These are phyloP conservation scores for Marasmius fiardii DNA, from an alignment of 1,284 basidiomycete species.

Conservation along the genomic window DNA sequence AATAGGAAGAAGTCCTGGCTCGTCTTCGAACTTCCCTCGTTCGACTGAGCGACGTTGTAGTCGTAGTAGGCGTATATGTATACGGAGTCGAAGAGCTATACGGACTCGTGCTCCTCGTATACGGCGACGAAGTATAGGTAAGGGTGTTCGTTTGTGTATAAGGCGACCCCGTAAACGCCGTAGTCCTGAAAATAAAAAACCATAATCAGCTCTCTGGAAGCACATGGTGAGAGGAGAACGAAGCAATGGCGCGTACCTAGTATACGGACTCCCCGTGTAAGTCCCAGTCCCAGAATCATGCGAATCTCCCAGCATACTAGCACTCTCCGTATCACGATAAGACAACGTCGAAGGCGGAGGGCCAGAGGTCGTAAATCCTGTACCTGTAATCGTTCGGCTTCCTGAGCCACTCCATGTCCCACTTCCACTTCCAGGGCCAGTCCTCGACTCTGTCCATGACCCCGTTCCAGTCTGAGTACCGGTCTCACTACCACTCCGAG, in stretches of 20 bases:
- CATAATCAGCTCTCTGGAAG: too few relatives aligned
- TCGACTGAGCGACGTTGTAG: constrained; percentile 43
- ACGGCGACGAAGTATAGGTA: constrained; percentile 21
- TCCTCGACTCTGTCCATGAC: constrained; percentile 19
- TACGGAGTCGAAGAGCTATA: constrained; percentile 1
- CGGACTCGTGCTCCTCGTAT: constrained; percentile 8
- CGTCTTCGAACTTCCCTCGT: constrained; percentile 57
- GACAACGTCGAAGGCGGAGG: constrained; percentile 52
- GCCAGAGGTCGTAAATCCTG: constrained; percentile 26
- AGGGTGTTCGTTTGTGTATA: constrained; percentile 29
- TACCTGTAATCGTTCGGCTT: constrained; percentile 20
- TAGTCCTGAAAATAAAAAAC: constrained; percentile 5
- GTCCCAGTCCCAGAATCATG: constrained; percentile 30
- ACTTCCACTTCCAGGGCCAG: constrained; percentile 19
- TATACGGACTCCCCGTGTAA: constrained; percentile 16
- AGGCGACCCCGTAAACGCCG: constrained; percentile 13
- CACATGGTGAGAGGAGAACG: constrained; percentile 13
- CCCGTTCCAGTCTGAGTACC: constrained; percentile 6
- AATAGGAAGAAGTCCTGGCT: constrained; percentile 24
- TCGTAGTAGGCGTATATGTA: constrained; percentile 12
- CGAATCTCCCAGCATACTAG: constrained; percentile 56
- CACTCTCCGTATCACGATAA: constrained; percentile 49
- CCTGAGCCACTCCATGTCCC: constrained; percentile 16
- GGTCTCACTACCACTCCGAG: not conserved
- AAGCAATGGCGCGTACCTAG: not conserved